A percentile compares a stretch with the other conserved stretches of the same genome.
Conservation (phyloP, 2,329 filamentous ascomycete species). For the Aureobasidium musti region DNA sequence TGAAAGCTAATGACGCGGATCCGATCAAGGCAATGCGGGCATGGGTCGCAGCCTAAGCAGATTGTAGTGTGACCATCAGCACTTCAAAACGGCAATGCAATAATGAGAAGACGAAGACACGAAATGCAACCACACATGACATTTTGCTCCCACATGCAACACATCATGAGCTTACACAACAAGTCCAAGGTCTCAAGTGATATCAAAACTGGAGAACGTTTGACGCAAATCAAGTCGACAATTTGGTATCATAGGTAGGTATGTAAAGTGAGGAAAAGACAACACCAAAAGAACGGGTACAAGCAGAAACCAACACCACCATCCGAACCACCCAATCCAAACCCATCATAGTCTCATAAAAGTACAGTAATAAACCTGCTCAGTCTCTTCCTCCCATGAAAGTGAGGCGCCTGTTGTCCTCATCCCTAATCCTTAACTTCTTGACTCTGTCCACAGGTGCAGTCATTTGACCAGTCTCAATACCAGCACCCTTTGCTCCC, state of each 20-base stretch:
- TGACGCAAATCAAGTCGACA: neutral
- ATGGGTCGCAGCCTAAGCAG: conserved; percentile 48
- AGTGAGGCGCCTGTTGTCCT: conserved; percentile 39
- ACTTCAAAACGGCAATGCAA: neutral
- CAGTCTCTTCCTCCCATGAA: conserved; percentile 32
- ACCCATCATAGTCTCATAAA: neutral
- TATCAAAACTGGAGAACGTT: neutral
- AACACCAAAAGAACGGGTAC: neutral
- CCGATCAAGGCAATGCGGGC: conserved; percentile 66
- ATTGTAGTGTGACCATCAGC: too few relatives aligned
- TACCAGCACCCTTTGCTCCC: conserved; percentile 30
- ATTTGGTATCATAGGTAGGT: neutral
- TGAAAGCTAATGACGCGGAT: conserved; percentile 71
- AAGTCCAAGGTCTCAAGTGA: neutral
- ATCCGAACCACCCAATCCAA: neutral
- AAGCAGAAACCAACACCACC: neutral
- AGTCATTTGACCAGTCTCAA: conserved; percentile 40
- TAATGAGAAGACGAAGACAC: neutral
- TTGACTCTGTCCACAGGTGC: conserved; percentile 41
- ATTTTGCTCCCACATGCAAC: neutral
- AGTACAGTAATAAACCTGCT: conserved; percentile 14
- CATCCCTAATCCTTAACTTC: conserved; percentile 38
- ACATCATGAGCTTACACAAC: too few relatives aligned
- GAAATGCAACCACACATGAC: neutral
- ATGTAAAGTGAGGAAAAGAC: neutral